Conservation (phyloP, 495 filamentous ascomycete genomes). For the Penicillium bialowiezense region DNA sequence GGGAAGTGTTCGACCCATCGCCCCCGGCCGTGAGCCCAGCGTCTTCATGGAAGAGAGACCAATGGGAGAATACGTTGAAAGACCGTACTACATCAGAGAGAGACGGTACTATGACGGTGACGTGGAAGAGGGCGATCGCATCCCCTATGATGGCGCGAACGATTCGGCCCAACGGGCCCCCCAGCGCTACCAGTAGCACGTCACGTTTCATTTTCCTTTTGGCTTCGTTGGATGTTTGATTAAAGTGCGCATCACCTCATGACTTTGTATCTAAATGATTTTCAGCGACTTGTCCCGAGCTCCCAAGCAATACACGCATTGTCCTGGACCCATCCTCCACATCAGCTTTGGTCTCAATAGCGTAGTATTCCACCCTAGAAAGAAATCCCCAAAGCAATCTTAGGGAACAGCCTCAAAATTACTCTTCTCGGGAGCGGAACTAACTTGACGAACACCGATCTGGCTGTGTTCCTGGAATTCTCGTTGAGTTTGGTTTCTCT, state of each 20-base stretch:
- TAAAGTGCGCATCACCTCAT: slow-evolving; percentile 1
- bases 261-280: slow-evolving; percentile 1
- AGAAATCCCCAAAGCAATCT: no score
- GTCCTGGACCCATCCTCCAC: not conserved
- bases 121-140: slow-evolving; percentile 31
- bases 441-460: no score
- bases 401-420: no score
- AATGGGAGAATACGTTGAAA: slow-evolving; percentile 42
- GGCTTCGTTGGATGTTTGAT: no score
- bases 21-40: slow-evolving; percentile 32
- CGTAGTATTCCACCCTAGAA: no score
- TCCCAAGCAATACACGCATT: not conserved
- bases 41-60: slow-evolving; percentile 40
- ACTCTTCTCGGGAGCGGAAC: no score
- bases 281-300: not conserved
- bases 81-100: slow-evolving; percentile 38
- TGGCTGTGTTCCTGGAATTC: no score
- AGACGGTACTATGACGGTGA: slow-evolving; percentile 39
- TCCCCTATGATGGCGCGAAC: slow-evolving; percentile 27
- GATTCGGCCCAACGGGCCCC: slow-evolving; percentile 31
- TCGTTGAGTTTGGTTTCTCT: no score
- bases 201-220: slow-evolving; percentile 4
- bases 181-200: slow-evolving; percentile 27
- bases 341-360: no score
- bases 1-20: slow-evolving; percentile 49